Conservation (phyloP, 371 early-diverging fungal species). For the Mucor velutinosus region DNA sequence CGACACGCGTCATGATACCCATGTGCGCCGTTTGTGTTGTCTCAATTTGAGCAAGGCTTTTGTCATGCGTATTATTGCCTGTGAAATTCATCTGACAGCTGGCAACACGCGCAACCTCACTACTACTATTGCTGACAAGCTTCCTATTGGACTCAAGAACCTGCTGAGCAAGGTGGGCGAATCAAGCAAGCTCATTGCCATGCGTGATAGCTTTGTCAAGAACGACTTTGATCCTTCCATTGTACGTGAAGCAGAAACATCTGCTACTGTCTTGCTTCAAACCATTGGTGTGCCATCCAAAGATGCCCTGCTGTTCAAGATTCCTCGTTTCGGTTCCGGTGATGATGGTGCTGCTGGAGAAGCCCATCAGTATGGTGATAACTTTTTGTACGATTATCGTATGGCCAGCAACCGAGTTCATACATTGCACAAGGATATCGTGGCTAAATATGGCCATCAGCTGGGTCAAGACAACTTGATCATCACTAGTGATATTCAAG, state of each 20-base stretch:
- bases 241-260: conserved; percentile 1
- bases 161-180: conserved; percentile 40
- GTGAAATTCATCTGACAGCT: conserved; percentile 46
- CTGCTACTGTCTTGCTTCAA: conserved; percentile 20
- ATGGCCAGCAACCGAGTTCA: conserved; percentile 31
- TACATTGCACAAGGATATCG: conserved; percentile 19
- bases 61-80: conserved; percentile 42
- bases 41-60: conserved; percentile 40
- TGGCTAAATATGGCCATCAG: conserved; percentile 6
- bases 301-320: conserved; percentile 5
- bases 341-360: conserved; percentile 33
- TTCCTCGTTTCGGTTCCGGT: conserved; percentile 25
- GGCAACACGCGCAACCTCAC: not conserved
- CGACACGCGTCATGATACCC: not conserved
- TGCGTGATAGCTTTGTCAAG: conserved; percentile 34
- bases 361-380: conserved; percentile 43
- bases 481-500: conserved; percentile 26
- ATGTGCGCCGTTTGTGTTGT: conserved; percentile 42
- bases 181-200: conserved; percentile 24
- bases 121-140: conserved; percentile 15
- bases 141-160: conserved; percentile 45
- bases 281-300: conserved; percentile 13
- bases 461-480: conserved; percentile 11
- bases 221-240: conserved; percentile 29
- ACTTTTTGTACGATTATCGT: conserved; percentile 40